A percentile compares a stretch with the other conserved stretches of the same genome.
phyloP scores from a whole-genome alignment of 352 stramenopile genomes.

The Globisporangium irregulare region DNA sequence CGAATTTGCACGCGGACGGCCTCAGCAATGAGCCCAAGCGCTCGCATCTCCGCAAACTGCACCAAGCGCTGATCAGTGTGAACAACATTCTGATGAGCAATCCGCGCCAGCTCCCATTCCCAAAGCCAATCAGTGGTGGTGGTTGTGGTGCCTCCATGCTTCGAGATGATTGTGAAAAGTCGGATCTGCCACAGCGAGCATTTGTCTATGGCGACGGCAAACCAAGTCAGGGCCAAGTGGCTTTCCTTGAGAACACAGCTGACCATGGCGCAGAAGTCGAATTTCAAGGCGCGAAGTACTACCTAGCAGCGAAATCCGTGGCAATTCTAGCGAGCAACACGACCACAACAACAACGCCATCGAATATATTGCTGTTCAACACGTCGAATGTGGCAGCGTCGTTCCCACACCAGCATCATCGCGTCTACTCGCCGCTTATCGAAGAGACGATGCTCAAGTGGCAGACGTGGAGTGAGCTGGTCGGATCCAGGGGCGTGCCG shows the following conservation, averaged over 20 bases:
- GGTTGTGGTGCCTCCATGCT: background rate
- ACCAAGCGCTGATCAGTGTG: constrained; percentile 49
- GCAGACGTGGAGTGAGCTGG: constrained; percentile 52
- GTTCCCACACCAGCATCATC: constrained; percentile 35
- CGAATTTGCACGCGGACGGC: constrained; percentile 62
- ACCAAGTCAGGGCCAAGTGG: constrained; percentile 24
- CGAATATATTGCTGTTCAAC: constrained; percentile 41
- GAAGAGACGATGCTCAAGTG: constrained; percentile 30
- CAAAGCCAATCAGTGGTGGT: constrained; percentile 18
- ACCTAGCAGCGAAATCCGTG: constrained; percentile 40
- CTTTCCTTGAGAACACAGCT: constrained; percentile 57
- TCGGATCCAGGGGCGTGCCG: constrained; percentile 23
- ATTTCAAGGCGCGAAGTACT: constrained; percentile 34
- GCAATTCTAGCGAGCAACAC: constrained; percentile 28
- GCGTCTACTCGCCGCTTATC: constrained; percentile 43
- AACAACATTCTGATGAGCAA: constrained; percentile 50
- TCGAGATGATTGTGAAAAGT: background rate
- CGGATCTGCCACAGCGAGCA: constrained; percentile 31
- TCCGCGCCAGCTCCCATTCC: constrained; percentile 48
- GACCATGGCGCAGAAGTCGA: constrained; percentile 24
- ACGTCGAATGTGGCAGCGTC: constrained; percentile 47
- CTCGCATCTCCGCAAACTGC: constrained; percentile 59
- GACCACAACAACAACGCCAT: constrained; percentile 19
- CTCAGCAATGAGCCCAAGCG: constrained; percentile 73
- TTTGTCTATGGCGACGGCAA: constrained; percentile 50